Evolutionary conservation across 306 rosid genomes (phyloP), one percentile per base, ranked within the genome.

Genomic region (Corylus heterophylla): DNA sequence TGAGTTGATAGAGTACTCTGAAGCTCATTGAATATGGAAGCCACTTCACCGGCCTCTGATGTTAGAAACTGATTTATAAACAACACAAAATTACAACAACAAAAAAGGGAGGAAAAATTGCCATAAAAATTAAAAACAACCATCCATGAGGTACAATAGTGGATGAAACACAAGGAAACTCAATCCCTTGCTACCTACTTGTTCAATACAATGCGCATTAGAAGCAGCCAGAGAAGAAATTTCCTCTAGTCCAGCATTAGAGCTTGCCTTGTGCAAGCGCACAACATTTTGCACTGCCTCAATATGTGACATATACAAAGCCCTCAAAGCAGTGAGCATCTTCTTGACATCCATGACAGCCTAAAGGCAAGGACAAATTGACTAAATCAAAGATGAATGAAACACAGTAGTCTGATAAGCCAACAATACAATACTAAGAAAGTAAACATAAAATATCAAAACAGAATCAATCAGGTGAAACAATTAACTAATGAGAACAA

Each of bases 251-350:
- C 85, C 78, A 83, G 96, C 94, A 85, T 91, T 85, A 25, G 96
- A 93, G 85, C 72, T 74, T 1, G 99, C 92, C 84, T 79, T 87
- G 85, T 93, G 98, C 87, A 96, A 90, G 74, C 92, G 91, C 76
- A 96, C 98, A 73, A 93, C 96, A 84, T 96, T 96, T 86, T 93
- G 94, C 78, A 89, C 82, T 31, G 90, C 97, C 86, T 96, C 97
- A 18, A 90, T 76, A 77, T 96, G 97, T 73, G 91, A 89, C 59
- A 85, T 54, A 74, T 86, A 93, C 85, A 88, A 75, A 48, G 83
- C 71, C 89, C 92, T 91, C 44, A 91, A 80, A 74, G 85, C 81
- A 61, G 87, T 76, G 77, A 93, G 85, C 81, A 89, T 93, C 79
- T 79, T 86, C 86, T 86, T 93, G 74, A 90, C 77, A 82, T 90